A percentile compares a stretch with the other conserved stretches of the same genome.
phyloP scores from a whole-genome alignment of 805 yeast genomes.

The Wickerhamomyces rabaulensis region DNA sequence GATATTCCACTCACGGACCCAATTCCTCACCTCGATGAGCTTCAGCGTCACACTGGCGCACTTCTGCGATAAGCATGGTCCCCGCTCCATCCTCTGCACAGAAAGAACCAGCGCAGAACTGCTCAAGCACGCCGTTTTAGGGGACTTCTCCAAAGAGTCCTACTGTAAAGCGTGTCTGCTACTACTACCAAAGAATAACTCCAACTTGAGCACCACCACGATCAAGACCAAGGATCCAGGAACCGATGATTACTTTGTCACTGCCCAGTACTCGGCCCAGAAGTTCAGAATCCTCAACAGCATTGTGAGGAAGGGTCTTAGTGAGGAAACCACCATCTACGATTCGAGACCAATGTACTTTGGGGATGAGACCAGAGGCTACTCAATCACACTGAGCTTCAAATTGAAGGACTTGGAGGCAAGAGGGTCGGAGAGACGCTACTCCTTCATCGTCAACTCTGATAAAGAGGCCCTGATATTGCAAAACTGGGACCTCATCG shows the following conservation, averaged over 20 bases:
- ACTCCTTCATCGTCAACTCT: conserved; percentile 51
- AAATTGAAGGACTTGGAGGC: conserved; percentile 61
- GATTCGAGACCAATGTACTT: conserved; percentile 55
- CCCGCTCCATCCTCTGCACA: conserved; percentile 59
- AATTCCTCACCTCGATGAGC: neutral
- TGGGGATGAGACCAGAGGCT: conserved; percentile 59
- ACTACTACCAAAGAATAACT: conserved; percentile 36
- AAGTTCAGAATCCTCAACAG: conserved; percentile 52
- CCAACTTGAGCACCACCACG: conserved; percentile 19
- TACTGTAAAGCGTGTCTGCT: conserved; percentile 60
- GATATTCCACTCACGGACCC: neutral
- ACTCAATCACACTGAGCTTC: conserved; percentile 54
- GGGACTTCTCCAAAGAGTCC: conserved; percentile 38
- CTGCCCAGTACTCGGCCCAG: conserved; percentile 57
- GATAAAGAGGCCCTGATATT: conserved; percentile 49
- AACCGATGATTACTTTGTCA: conserved; percentile 30
- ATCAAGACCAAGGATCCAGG: conserved; percentile 23
- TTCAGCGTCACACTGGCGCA: conserved; percentile 58
- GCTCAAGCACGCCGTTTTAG: conserved; percentile 24
- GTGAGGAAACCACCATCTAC: conserved; percentile 61
- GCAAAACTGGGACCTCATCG: conserved; percentile 49
- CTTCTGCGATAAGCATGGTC: conserved; percentile 78
- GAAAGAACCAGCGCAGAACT: conserved; percentile 32
- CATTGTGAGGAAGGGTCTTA: conserved; percentile 55
- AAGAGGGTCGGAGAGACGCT: conserved; percentile 69